These are phyloP conservation scores for Diaporthe sp. DNA, from an alignment of 2,329 filamentous ascomycete species.

Conservation along the genomic window DNA sequence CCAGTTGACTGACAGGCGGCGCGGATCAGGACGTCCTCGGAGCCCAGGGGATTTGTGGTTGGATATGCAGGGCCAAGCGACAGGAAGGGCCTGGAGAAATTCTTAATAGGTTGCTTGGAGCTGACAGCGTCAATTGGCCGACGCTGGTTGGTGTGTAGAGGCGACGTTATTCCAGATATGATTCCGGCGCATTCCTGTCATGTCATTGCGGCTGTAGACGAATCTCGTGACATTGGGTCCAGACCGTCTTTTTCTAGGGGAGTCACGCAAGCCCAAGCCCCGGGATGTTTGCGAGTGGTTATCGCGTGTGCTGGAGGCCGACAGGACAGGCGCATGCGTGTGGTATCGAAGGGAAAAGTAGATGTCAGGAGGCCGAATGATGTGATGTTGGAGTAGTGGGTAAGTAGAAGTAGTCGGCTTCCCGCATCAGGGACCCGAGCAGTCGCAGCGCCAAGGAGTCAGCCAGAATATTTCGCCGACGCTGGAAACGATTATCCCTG, in stretches of 20 bases:
- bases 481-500: slow-evolving; percentile 21
- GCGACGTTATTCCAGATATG: slow-evolving; percentile 31
- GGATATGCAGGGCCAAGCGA: slow-evolving; percentile 31
- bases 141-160: slow-evolving; percentile 35
- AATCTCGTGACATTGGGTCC: slow-evolving; percentile 24
- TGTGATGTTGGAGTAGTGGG: slow-evolving; percentile 34
- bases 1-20: slow-evolving; percentile 16
- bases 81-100: slow-evolving; percentile 39
- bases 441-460: slow-evolving; percentile 38
- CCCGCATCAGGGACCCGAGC: slow-evolving; percentile 37
- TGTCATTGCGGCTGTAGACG: slow-evolving; percentile 14
- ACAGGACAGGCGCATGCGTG: slow-evolving; percentile 13
- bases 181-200: slow-evolving; percentile 33
- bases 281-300: neutral
- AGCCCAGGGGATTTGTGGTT: neutral
- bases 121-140: slow-evolving; percentile 15
- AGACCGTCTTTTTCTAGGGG: slow-evolving; percentile 1
- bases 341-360: slow-evolving; percentile 22
- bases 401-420: slow-evolving; percentile 41
- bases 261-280: slow-evolving; percentile 22
- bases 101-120: slow-evolving; percentile 33
- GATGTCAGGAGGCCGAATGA: slow-evolving; percentile 20
- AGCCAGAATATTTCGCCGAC: slow-evolving; percentile 42
- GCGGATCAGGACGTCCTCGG: neutral
- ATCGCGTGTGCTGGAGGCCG: slow-evolving; percentile 4